These are phyloP conservation scores for Climacium dendroides DNA, from an alignment of 225 moss, liverwort and hornwort species.

Conservation along the genomic window DNA sequence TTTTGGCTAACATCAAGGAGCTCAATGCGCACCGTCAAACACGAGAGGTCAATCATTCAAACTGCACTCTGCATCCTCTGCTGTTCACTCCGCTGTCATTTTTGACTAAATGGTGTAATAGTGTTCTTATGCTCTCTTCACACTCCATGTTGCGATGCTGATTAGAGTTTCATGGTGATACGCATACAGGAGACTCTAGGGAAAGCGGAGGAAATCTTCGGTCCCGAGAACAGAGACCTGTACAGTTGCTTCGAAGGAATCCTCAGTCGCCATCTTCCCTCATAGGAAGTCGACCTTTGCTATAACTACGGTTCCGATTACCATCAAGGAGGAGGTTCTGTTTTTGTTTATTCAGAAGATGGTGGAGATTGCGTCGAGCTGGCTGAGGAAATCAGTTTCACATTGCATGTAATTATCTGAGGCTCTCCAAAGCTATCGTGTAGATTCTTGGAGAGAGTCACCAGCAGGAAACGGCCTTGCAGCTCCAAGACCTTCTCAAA, in stretches of 20 bases:
- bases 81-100: background rate
- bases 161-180: background rate
- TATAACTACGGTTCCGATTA: background rate
- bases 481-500: background rate
- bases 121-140: background rate
- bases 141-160: background rate
- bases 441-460: background rate
- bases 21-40: constrained; percentile 55
- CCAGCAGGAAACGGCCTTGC: background rate
- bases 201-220: constrained; percentile 87
- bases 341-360: background rate
- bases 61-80: background rate
- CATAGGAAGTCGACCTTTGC: background rate
- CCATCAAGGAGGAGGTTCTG: background rate
- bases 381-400: background rate
- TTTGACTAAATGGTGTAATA: background rate
- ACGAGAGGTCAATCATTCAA: constrained; percentile 19
- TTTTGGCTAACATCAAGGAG: constrained; percentile 48
- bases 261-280: constrained; percentile 80
- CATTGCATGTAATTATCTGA: constrained; percentile 15
- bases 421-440: background rate
- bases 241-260: constrained; percentile 89
- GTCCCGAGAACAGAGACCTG: constrained; percentile 83
- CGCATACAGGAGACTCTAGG: constrained; percentile 70
- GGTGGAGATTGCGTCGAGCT: background rate